Conservation (phyloP, 805 yeast genomes). For the Sungouiozyma intestinalis region DNA sequence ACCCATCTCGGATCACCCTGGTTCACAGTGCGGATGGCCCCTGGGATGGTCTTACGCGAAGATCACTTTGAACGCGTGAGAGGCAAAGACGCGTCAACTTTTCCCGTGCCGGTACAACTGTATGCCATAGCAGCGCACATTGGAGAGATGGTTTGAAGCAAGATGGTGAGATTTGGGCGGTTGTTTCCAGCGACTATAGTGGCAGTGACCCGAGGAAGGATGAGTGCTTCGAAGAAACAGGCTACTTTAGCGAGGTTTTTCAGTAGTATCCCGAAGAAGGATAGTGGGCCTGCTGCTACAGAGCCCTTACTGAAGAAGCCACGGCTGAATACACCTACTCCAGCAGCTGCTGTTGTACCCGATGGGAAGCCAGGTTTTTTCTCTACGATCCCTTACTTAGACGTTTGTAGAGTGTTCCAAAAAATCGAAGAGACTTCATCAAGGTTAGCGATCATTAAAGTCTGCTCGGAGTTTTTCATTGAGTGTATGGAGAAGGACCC, state of each 20-base stretch:
- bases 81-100: no score
- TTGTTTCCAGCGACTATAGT: not conserved
- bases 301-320: not conserved
- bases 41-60: no score
- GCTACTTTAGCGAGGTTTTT: slow-evolving; percentile 27
- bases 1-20: no score
- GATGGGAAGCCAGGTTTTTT: slow-evolving; percentile 1
- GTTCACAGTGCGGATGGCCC: no score
- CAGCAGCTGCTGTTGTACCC: not conserved
- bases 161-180: not conserved
- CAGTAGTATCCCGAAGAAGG: slow-evolving; percentile 15
- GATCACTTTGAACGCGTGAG: no score
- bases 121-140: no score
- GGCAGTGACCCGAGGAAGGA: not conserved
- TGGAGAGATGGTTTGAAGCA: no score
- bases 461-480: slow-evolving; percentile 62
- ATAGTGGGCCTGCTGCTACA: not conserved
- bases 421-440: slow-evolving; percentile 72
- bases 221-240: slow-evolving; percentile 11
- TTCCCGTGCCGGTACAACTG: not conserved
- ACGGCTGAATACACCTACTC: not conserved
- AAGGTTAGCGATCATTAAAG: slow-evolving; percentile 68
- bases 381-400: slow-evolving; percentile 28
- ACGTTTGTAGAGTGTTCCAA: slow-evolving; percentile 55
- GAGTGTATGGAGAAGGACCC: slow-evolving; percentile 49